A percentile compares a stretch with the other conserved stretches of the same genome.
phyloP scores from a whole-genome alignment of 1,139 yeast genomes.

The Scheffersomyces stambukii region DNA sequence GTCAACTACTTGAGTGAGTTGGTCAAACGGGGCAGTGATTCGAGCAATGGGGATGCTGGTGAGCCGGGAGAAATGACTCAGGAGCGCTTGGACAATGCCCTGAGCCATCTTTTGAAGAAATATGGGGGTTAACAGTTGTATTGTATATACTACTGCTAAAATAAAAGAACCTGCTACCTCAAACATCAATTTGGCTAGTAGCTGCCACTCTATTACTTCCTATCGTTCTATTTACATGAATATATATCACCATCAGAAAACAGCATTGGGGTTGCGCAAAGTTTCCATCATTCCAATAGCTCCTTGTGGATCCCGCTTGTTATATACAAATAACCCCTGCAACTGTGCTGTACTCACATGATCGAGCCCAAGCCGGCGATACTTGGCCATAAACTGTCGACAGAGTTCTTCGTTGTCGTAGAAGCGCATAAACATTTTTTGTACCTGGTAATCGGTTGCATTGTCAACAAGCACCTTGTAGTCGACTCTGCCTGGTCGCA shows the following conservation, averaged over 20 bases:
- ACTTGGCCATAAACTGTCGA: constrained; percentile 54
- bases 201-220: too few species aligned
- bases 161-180: too few species aligned
- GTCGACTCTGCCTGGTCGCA: constrained; percentile 95
- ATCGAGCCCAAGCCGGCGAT: constrained; percentile 46
- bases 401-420: constrained; percentile 71
- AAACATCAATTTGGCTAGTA: too few species aligned
- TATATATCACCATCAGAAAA: constrained; percentile 22
- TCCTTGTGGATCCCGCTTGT: constrained; percentile 75
- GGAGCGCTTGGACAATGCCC: constrained; percentile 15
- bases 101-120: constrained; percentile 19
- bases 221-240: constrained; percentile 1
- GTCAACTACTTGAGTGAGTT: constrained; percentile 41
- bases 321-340: constrained; percentile 92
- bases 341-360: constrained; percentile 86
- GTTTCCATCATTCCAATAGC: constrained; percentile 66
- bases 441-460: constrained; percentile 78
- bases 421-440: constrained; percentile 81
- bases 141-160: too few species aligned
- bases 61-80: constrained; percentile 10
- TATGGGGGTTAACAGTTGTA: constrained; percentile 29
- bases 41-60: constrained; percentile 6
- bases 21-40: constrained; percentile 12
- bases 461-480: constrained; percentile 77
- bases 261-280: constrained; percentile 29